These are phyloP conservation scores for Amphirosellinia nigrospora DNA, from an alignment of 495 filamentous ascomycete genomes.

Conservation along the genomic window DNA sequence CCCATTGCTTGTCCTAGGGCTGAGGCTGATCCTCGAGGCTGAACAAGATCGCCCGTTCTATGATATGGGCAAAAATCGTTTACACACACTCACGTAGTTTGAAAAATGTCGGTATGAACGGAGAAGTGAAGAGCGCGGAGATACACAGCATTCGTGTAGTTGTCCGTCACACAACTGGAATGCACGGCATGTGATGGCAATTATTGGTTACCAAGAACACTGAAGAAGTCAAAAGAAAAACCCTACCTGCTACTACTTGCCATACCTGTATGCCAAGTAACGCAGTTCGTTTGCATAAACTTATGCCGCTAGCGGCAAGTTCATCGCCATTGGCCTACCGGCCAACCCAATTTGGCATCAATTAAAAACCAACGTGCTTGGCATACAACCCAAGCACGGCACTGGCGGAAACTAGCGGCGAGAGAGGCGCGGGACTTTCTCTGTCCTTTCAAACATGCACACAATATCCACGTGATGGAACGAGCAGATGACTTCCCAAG, in stretches of 20 bases:
- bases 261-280: background rate
- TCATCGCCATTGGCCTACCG: background rate
- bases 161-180: background rate
- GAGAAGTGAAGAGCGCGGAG: background rate
- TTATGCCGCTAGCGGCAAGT: background rate
- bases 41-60: background rate
- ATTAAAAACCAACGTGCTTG: background rate
- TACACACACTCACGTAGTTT: background rate
- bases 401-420: background rate
- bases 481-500: background rate
- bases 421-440: background rate
- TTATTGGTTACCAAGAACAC: background rate
- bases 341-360: background rate
- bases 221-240: background rate
- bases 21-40: conserved; percentile 9
- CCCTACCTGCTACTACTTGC: no score
- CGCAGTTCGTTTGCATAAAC: background rate
- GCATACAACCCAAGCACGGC: conserved; percentile 6
- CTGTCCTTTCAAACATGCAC: background rate
- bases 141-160: background rate
- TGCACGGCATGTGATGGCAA: background rate
- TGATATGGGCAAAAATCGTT: background rate
- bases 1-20: conserved; percentile 5
- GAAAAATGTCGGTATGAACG: background rate
- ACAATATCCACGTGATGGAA: background rate